Evolutionary conservation across 2,329 filamentous ascomycete genomes (phyloP), one percentile per base, ranked within the genome.

Genomic region (Ilyonectria mors-panacis): DNA sequence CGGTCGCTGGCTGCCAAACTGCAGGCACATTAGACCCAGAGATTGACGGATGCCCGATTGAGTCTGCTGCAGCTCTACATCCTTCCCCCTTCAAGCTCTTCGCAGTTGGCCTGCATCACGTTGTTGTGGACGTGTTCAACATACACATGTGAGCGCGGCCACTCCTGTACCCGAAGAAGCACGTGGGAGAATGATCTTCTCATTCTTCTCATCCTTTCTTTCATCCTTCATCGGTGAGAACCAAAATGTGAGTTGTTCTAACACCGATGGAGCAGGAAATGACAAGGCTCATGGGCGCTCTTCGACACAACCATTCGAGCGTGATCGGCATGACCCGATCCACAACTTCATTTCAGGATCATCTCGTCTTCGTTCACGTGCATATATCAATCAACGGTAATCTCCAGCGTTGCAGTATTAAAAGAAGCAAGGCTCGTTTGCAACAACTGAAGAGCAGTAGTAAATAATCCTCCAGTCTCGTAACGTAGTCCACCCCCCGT

Each of bases 301-400:
- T n/a, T n/a, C 15, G n/a, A 33, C 37, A 19, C 26, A 26, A 12
- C 39, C 23, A n/a, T 54, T 35, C 42, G 30, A n/a, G 23, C 35
- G 7, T 33, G 58, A 61, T 61, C 58, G 58, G 51, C 58, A 54
- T 45, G 48, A 37, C n/a, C 26, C 10, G 35, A 61, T 61, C 58
- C 58, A 61, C 58, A 53, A 15, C 48, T 15, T 61, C 58, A 54
- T 61, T 61, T 54, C 26, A 59, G 57, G 12, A 59, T 21, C 13
- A 44, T 42, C 35, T 23, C 30, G 50, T 13, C 19, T n/a, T 37
- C 23, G 35, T 23, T 10, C 23, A 37, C 47, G 9, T 37, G 17
- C 45, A 51, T 21, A 51, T 21, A 9, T 15, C 35, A 15, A 28
- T 59, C 21, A 19, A 48, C 55, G 44, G n/a, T 15, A 48, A 19